Conservation (phyloP, 78 protist species). For the Tieghemostelium lacteum region DNA sequence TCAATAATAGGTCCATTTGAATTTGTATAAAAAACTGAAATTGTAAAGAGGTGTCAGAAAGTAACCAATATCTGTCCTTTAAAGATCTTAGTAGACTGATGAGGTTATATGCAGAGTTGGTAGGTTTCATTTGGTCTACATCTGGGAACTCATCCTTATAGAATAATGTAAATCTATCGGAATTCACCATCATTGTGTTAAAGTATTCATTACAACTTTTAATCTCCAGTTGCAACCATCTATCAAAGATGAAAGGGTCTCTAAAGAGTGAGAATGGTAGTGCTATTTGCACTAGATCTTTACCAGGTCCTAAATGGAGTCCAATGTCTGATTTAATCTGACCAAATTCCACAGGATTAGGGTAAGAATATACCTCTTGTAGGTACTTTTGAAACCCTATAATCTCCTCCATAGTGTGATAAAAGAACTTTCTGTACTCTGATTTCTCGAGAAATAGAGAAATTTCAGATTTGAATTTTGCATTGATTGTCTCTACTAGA, state of each 20-base stretch:
- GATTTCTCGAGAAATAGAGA: neutral
- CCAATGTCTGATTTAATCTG: constrained; percentile 1
- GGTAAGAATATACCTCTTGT: constrained; percentile 22
- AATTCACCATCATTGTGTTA: neutral
- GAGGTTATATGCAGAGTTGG: constrained; percentile 51
- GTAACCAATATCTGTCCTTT: constrained; percentile 28
- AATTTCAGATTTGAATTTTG: constrained; percentile 37
- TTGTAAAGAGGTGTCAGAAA: constrained; percentile 13
- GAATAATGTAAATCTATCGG: constrained; percentile 21
- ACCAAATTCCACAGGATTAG: constrained; percentile 42
- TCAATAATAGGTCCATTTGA: constrained; percentile 31
- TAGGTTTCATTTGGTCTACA: constrained; percentile 43
- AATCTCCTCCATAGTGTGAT: constrained; percentile 55
- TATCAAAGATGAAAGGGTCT: constrained; percentile 15
- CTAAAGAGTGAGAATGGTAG: constrained; percentile 41
- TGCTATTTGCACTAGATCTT: neutral
- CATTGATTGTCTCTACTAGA: constrained; percentile 13
- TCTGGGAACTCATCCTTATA: constrained; percentile 40
- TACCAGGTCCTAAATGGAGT: neutral
- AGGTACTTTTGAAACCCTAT: constrained; percentile 14
- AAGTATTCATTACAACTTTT: constrained; percentile 29
- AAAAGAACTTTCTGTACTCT: constrained; percentile 20
- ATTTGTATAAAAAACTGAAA: constrained; percentile 61
- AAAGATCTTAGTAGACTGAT: neutral
- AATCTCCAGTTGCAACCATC: constrained; percentile 58